Base-by-base conservation (phyloP, 257 asterid genomes). In the Lithospermum erythrorhizon region DNA sequence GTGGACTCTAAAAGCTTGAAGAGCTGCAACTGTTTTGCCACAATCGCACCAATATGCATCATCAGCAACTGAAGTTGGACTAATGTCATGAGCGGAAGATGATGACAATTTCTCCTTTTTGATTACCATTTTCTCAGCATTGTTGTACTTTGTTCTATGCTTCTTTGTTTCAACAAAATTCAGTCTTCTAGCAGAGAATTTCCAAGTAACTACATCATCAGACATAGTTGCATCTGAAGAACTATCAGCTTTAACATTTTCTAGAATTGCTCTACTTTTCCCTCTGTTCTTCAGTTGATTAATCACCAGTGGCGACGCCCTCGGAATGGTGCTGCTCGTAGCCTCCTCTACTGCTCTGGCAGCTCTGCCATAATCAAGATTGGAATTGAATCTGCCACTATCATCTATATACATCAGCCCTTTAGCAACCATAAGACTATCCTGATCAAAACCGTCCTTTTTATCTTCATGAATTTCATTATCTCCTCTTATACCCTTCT, bases 401-500 rank as follows among this genome's bases (percentile, higher is more conserved):
- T 9, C 15, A 18, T 21, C 2, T 4, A 18, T 4, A 21, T 20
- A 4, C 62, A 21, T 53, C 24, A 30, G 27, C 27, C 27, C 27
- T 4, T 2, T 2, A 24, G 27, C 27, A 2, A 24, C 4, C 4
- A n/a, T n/a, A n/a, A 1, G 27, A 24, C 4, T 1, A 24, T 24
- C 27, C 4, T 24, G 27, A 1, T 24, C 4, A 24, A 24, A 2
- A 24, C 27, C 4, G 27, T 1, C 27, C 4, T 24, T 24, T 4
- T 24, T 24, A 24, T 24, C 27, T 24, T 24, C 27, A 24, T 24
- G 27, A 24, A 24, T 30, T 0, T 4, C 6, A 30, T 30, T 30
- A 30, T 30, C 4, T 7, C 37, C 37, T 30, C 90, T 73, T 54
- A 35, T 69, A 7, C 58, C 84, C 0, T 16, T 79, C 9, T 19